Evolutionary conservation across 257 asterid species (phyloP).

Genomic region (Nemophila menziesii): DNA sequence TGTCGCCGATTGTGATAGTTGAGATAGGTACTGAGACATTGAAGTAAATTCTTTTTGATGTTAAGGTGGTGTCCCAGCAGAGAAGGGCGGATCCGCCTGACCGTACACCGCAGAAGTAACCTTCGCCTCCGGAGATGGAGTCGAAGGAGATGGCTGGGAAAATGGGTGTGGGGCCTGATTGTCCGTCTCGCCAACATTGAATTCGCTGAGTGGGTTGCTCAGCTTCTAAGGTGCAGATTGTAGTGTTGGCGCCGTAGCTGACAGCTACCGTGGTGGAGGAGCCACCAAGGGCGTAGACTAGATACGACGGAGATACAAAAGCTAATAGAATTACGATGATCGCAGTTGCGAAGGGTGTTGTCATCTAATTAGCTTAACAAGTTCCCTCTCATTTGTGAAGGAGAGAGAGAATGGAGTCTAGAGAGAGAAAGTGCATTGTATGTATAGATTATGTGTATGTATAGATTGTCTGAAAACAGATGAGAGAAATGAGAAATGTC

Average conservation of each 20-base stretch:
- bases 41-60: constrained; percentile 42
- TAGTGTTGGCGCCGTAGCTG: constrained; percentile 45
- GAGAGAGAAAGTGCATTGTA: constrained; percentile 7
- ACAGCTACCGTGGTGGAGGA: constrained; percentile 63
- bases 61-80: constrained; percentile 46
- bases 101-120: constrained; percentile 53
- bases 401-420: not conserved
- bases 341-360: constrained; percentile 21
- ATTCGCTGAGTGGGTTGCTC: constrained; percentile 38
- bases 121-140: constrained; percentile 58
- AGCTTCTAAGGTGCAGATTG: constrained; percentile 53
- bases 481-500: no score
- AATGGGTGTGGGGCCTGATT: constrained; percentile 12
- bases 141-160: constrained; percentile 44
- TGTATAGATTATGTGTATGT: not conserved
- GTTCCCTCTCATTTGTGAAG: constrained; percentile 30
- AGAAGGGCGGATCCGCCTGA: constrained; percentile 56
- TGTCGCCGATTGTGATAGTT: constrained; percentile 42
- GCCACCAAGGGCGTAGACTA: constrained; percentile 51
- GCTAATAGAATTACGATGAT: constrained; percentile 4
- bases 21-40: constrained; percentile 26
- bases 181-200: constrained; percentile 57
- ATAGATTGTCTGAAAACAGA: no score
- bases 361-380: constrained; percentile 30
- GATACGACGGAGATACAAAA: constrained; percentile 15